Evolutionary conservation across 495 filamentous ascomycete genomes (phyloP).

Genomic region (Hyphodiscus hymeniophilus): DNA sequence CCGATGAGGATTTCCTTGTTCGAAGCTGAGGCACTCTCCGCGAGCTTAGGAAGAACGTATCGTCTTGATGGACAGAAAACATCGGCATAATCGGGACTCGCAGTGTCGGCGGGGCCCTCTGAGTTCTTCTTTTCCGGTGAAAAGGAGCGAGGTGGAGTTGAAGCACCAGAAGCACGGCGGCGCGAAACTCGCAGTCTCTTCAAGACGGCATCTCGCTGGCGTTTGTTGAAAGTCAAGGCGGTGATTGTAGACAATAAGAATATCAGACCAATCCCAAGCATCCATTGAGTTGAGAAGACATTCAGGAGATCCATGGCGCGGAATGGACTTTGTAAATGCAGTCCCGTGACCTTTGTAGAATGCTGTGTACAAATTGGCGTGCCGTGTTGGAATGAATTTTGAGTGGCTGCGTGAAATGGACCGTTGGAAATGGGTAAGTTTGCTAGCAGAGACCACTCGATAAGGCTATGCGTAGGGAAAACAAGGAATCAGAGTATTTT

Average conservation of each 20-base stretch:
- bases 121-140: conserved; percentile 37
- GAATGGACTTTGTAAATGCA: not conserved
- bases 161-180: conserved; percentile 26
- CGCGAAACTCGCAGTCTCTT: conserved; percentile 7
- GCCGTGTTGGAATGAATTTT: no score
- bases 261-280: conserved; percentile 13
- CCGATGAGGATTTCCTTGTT: conserved; percentile 12
- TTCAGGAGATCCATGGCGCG: conserved; percentile 9
- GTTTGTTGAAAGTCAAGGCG: conserved; percentile 10
- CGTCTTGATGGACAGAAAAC: conserved; percentile 50
- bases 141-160: conserved; percentile 48
- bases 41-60: conserved; percentile 33
- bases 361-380: no score
- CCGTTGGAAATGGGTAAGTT: no score
- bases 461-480: no score
- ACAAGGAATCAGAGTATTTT: no score
- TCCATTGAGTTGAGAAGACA: conserved; percentile 10
- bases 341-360: no score
- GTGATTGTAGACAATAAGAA: conserved; percentile 12
- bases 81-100: conserved; percentile 33
- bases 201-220: conserved; percentile 12
- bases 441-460: no score
- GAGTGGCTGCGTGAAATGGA: no score
- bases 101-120: not conserved
- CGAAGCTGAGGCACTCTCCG: conserved; percentile 5